Conservation (phyloP, 2,329 filamentous ascomycete species). For the Aspergillus sp. region DNA sequence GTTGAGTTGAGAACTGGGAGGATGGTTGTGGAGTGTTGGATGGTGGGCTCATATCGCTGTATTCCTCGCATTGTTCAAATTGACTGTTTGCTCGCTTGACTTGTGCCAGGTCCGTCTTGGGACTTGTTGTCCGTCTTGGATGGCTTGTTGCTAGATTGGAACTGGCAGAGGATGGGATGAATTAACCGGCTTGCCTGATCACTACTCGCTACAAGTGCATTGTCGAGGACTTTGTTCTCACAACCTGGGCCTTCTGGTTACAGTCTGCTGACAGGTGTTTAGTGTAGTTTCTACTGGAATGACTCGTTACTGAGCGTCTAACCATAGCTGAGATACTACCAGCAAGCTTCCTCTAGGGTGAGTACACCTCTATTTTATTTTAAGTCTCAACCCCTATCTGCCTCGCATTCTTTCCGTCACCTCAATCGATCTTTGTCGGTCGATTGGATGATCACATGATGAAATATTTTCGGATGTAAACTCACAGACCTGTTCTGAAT, state of each 20-base stretch:
- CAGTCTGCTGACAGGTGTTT: constrained; percentile 1
- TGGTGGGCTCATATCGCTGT: constrained; percentile 27
- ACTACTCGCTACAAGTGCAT: constrained; percentile 3
- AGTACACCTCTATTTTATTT: neutral
- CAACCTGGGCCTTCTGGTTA: neutral
- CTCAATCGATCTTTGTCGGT: neutral
- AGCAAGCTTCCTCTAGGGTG: neutral
- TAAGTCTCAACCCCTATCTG: neutral
- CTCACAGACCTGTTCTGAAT: constrained; percentile 71
- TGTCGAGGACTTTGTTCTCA: constrained; percentile 9
- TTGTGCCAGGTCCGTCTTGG: constrained; percentile 32
- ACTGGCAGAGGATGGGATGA: constrained; percentile 45
- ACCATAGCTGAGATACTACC: neutral
- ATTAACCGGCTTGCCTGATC: constrained; percentile 45
- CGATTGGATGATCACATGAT: constrained; percentile 47
- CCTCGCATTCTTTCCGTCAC: neutral
- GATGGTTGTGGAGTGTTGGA: constrained; percentile 46
- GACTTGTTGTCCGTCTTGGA: constrained; percentile 41
- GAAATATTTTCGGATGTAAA: constrained; percentile 99
- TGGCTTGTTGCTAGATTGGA: constrained; percentile 27
- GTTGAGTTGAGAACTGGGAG: constrained; percentile 30
- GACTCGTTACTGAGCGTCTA: neutral
- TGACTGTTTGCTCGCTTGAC: constrained; percentile 31
- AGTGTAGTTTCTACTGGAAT: constrained; percentile 1
- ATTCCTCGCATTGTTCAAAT: constrained; percentile 19